Evolutionary conservation across 495 filamentous ascomycete species (phyloP).

Genomic region (Aspergillus heteromorphus): DNA sequence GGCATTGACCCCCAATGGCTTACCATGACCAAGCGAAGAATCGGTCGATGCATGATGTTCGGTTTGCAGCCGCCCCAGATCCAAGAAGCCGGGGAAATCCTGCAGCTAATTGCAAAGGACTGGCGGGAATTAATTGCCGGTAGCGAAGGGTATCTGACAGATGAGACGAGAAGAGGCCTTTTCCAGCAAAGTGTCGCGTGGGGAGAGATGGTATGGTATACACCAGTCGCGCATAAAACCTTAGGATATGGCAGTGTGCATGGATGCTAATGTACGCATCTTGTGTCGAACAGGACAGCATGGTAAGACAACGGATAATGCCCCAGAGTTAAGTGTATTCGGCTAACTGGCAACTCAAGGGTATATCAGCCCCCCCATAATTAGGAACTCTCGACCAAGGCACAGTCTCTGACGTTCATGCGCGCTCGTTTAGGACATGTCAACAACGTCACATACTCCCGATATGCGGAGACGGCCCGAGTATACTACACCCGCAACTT

Average conservation of each 20-base stretch:
- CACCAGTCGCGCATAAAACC: not conserved
- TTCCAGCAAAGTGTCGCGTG: constrained; percentile 72
- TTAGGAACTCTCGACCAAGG: not conserved
- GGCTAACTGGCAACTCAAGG: constrained; percentile 13
- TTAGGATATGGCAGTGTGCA: not conserved
- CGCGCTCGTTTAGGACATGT: constrained; percentile 58
- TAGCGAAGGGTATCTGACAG: constrained; percentile 75
- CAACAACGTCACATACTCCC: constrained; percentile 80
- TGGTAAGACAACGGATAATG: constrained; percentile 36
- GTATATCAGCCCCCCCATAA: constrained; percentile 15
- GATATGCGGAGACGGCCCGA: constrained; percentile 80
- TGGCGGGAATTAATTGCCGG: constrained; percentile 77
- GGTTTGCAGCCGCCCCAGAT: constrained; percentile 60
- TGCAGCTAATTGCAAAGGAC: constrained; percentile 58
- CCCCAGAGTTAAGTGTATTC: not conserved
- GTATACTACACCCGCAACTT: constrained; percentile 80
- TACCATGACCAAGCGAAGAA: constrained; percentile 60
- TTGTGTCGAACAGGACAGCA: constrained; percentile 43
- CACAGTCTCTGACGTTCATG: not conserved
- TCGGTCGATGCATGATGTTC: constrained; percentile 83
- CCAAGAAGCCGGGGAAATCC: constrained; percentile 53
- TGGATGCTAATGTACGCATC: constrained; percentile 10
- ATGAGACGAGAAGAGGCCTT: constrained; percentile 57
- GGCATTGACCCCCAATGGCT: constrained; percentile 63
- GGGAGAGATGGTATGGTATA: constrained; percentile 75